Evolutionary conservation across 129 eudicot species (phyloP), one percentile per base, ranked within the genome.

Genomic region (Mikania micrantha): DNA sequence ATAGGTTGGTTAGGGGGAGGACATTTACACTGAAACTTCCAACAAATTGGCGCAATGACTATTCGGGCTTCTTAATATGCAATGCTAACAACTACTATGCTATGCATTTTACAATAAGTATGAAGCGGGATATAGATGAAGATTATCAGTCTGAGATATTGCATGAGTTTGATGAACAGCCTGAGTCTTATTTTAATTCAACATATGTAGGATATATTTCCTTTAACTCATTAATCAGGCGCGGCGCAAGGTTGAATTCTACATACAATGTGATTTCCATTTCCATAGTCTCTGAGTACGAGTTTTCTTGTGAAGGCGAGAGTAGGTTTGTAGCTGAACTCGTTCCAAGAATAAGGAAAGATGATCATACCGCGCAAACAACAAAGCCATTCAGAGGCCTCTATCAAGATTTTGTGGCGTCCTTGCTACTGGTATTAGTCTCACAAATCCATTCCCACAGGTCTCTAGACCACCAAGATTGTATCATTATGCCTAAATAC

Each of bases 181-280:
- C 52, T 1, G 12, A 17, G 16, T 11, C 74, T 54, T 5, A 24
- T 36, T 69, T 22, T 24, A 6, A 27, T 9, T 5, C 29, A 54
- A 39, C 54, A 15, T 69, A 24, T 10, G 66, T 53, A 38, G 74
- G 74, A 38, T 69, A 22, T 53, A 48, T 67, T 50, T 50, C 73
- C 24, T 67, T 49, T 67, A 50, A 20, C 15, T 20, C 48, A 22
- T 34, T 65, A 64, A 64, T 20, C 44, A 38, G 40, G 47, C 54
- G 54, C 5, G 12, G 21, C 6, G 25, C 54, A 24, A 2, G 41
- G 9, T 57, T 16, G 57, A 57, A 41, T 16, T 58, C 75, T 3
- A 8, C 57, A 5, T 57, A 40, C 67, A 57, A 57, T 70, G 13
- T 6, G 29, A 57, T 70, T 41, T 70, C 67, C 4, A 0, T 70